Conservation (phyloP, 2,329 filamentous ascomycete genomes). For the Ascochyta pisi region DNA sequence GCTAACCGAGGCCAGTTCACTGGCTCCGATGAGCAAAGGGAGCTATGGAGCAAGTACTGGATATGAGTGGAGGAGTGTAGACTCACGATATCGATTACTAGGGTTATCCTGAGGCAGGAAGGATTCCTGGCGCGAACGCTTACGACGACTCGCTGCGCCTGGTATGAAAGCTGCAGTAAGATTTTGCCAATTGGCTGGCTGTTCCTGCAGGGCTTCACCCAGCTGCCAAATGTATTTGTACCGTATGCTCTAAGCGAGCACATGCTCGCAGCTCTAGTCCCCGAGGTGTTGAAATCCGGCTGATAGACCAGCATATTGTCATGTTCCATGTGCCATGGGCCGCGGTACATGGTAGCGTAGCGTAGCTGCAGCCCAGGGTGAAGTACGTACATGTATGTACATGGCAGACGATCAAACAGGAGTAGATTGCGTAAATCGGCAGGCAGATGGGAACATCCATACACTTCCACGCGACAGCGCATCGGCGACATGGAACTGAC, state of each 20-base stretch:
- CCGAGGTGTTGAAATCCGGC: conserved; percentile 1
- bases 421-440: conserved; percentile 2
- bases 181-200: conserved; percentile 15
- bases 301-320: conserved; percentile 10
- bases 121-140: conserved; percentile 12
- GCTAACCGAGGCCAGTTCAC: conserved; percentile 60
- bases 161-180: background rate
- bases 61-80: conserved; percentile 52
- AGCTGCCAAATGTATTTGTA: background rate
- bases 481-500: background rate
- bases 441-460: background rate
- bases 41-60: conserved; percentile 81
- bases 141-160: conserved; percentile 22
- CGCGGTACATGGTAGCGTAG: conserved; percentile 11
- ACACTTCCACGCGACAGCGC: background rate
- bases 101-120: conserved; percentile 19
- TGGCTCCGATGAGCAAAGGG: conserved; percentile 71
- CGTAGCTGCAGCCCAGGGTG: conserved; percentile 6
- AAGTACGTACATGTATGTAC: conserved; percentile 4
- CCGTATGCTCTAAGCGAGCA: conserved; percentile 20
- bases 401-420: conserved; percentile 1
- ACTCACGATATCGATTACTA: background rate
- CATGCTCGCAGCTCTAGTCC: conserved; percentile 29
- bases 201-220: conserved; percentile 6
- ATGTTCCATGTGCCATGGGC: background rate